Evolutionary conservation across 805 yeast species (phyloP).

Genomic region (Candida sanyiensis): DNA sequence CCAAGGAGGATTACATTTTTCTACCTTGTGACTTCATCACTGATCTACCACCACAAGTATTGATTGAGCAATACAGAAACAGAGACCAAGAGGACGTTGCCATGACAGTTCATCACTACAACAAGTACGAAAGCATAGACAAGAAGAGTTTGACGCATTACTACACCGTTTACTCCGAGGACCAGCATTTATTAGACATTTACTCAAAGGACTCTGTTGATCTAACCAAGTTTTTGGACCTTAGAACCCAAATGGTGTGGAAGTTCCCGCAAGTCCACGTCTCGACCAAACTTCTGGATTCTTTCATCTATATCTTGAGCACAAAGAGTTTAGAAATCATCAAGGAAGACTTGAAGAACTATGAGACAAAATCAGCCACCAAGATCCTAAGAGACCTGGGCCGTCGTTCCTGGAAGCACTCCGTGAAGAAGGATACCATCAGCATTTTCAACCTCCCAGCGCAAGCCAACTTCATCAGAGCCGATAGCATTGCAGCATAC

Average conservation of each 20-base stretch:
- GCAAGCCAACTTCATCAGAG: constrained; percentile 64
- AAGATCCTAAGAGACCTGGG: constrained; percentile 82
- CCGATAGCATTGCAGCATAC: constrained; percentile 73
- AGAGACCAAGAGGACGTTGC: constrained; percentile 65
- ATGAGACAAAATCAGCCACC: constrained; percentile 41
- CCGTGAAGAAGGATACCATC: constrained; percentile 49
- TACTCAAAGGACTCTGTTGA: constrained; percentile 65
- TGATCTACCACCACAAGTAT: constrained; percentile 82
- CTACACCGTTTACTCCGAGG: constrained; percentile 60
- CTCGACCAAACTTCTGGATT: constrained; percentile 68
- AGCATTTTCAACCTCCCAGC: constrained; percentile 68
- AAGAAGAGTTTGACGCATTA: constrained; percentile 64
- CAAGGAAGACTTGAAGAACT: constrained; percentile 28
- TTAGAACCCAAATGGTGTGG: constrained; percentile 89
- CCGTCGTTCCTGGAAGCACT: constrained; percentile 87
- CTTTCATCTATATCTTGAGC: constrained; percentile 65
- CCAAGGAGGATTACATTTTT: constrained; percentile 56
- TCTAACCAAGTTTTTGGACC: constrained; percentile 62
- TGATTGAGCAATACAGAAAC: constrained; percentile 78
- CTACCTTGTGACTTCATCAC: constrained; percentile 94
- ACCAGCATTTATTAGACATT: constrained; percentile 56
- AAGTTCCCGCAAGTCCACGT: constrained; percentile 72
- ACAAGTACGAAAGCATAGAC: constrained; percentile 70
- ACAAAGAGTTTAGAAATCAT: constrained; percentile 48
- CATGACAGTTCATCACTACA: constrained; percentile 69